Conservation (phyloP, 441 rosid species). For the Populus hybrid region DNA sequence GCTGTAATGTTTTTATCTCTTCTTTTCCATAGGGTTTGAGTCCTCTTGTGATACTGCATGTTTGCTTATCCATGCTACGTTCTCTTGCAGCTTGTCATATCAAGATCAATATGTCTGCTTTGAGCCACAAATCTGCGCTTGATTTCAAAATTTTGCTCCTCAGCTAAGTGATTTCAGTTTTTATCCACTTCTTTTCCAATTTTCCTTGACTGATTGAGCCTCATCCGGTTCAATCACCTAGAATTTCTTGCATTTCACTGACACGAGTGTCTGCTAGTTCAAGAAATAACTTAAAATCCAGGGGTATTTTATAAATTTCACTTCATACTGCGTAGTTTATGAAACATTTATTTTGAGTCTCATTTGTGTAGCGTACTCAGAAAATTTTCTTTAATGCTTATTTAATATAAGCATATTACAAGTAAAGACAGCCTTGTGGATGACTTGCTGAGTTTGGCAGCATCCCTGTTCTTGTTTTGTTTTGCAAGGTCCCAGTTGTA, state of each 20-base stretch:
- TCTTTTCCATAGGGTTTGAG: not conserved
- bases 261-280: not conserved
- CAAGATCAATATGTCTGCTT: not conserved
- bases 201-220: not conserved
- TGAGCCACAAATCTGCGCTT: not conserved
- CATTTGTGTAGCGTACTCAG: not conserved
- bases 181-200: not conserved
- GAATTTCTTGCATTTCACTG: not conserved
- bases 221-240: not conserved
- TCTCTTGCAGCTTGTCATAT: slow-evolving; percentile 1
- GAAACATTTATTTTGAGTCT: not conserved
- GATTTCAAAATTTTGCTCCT: not conserved
- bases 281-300: not conserved
- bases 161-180: not conserved
- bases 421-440: not conserved
- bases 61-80: not conserved
- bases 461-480: not conserved
- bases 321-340: not conserved
- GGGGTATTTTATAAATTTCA: not conserved
- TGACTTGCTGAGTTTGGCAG: not conserved
- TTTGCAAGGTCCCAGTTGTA: not conserved
- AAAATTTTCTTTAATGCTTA: not conserved
- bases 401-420: not conserved
- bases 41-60: not conserved
- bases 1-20: not conserved